Conservation (phyloP, 352 stramenopile genomes). For the Phytopythium delawarense region DNA sequence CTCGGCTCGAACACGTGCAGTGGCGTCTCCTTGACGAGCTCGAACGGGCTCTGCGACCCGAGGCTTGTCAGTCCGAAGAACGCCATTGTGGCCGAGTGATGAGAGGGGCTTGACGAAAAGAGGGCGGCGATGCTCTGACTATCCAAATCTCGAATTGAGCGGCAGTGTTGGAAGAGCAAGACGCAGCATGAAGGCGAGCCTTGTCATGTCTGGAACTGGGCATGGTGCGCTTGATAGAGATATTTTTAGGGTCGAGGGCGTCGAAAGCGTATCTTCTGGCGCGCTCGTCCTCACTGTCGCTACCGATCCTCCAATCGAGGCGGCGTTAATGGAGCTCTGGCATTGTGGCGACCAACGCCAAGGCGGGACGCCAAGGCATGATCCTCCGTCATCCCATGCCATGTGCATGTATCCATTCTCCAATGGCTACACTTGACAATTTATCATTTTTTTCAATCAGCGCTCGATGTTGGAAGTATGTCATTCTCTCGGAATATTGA, state of each 20-base stretch:
- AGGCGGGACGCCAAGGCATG: no score
- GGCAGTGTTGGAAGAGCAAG: no score
- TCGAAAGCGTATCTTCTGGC: neutral
- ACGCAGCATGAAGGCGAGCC: neutral
- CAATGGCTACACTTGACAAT: neutral
- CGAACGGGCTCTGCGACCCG: constrained; percentile 56
- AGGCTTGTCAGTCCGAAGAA: constrained; percentile 66
- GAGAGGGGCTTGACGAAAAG: neutral
- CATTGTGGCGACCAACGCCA: no score
- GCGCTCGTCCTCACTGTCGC: neutral
- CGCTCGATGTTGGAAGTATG: no score
- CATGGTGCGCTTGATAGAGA: neutral
- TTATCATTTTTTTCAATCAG: no score
- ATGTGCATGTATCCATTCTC: no score
- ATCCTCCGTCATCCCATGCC: no score
- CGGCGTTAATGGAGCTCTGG: neutral
- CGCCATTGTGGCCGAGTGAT: constrained; percentile 24
- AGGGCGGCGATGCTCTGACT: neutral
- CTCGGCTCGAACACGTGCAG: constrained; percentile 44
- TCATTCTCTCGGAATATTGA: neutral
- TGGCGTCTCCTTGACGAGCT: constrained; percentile 46
- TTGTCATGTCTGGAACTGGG: neutral
- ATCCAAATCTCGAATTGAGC: neutral
- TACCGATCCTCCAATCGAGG: neutral
- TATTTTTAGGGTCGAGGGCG: neutral